Evolutionary conservation across 169 alveolate species (phyloP), one percentile per base, ranked within the genome.

Genomic region (Cryptosporidium muris): DNA sequence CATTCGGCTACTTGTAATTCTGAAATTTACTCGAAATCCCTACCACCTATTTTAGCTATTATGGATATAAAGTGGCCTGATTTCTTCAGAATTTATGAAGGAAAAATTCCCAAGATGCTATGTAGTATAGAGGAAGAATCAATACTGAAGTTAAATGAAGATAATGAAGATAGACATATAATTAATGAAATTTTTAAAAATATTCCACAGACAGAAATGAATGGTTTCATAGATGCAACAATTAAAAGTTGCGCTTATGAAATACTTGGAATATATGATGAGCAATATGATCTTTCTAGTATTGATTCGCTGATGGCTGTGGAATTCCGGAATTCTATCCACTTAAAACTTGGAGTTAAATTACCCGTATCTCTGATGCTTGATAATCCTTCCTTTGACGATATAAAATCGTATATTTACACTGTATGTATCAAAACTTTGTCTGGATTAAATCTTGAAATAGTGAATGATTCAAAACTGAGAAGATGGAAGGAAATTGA

Each of bases 301-400:
- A 48, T 90, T 14, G 93, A 90, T 58, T 90, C 93, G 1, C 37
- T 90, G 52, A 88, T 90, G 43, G 88, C 93, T 25, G 89, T 90
- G 9, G 93, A 90, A 52, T 85, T 90, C 48, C 51, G 93, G n/a
- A 88, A 88, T 38, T 58, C 64, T 2, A 54, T 90, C 37, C 82
- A 62, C 49, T 82, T 74, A 34, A 11, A 81, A 6, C 66, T 85
- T 34, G 82, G 63, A 37, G 66, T 88, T 48, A 90, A 81, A 36
- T 60, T 90, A 62, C 90, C 93, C 37, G 88, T 89, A 38, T 54
- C 91, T 36, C 25, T 81, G 45, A 85, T 90, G 65, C 60, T 90
- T 34, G 93, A 90, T 34, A 88, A 45, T 49, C 88, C 91, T 4
- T 62, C 91, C 8, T 52, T 90, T 16, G 80, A 81, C 3, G 91